Percentiles rank a stretch among this genome's conserved stretches.
phyloP scores from a whole-genome alignment of 1,284 basidiomycete species.

The Polyporus tsugae region DNA sequence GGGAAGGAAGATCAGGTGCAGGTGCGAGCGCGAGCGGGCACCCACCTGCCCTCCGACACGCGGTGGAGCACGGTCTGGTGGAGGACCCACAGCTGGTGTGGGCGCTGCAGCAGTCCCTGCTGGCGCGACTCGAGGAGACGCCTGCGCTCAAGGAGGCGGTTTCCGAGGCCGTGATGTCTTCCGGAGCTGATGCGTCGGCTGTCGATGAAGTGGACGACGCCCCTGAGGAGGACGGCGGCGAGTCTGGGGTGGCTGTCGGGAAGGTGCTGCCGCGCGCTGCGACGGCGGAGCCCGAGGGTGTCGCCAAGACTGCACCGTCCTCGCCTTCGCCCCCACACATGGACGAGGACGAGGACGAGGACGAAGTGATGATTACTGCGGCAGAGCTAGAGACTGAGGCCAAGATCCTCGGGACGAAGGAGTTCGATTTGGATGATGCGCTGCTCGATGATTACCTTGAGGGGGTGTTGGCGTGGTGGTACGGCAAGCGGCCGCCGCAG shows the following conservation, averaged over 20 bases:
- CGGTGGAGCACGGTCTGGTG: constrained; percentile 19
- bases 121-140: constrained; percentile 16
- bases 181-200: constrained; percentile 2
- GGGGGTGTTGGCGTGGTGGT: constrained; percentile 78
- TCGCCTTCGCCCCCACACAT: constrained; percentile 17
- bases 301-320: constrained; percentile 17
- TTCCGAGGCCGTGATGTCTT: neutral
- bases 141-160: constrained; percentile 16
- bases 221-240: neutral
- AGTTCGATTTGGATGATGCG: constrained; percentile 64
- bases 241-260: neutral
- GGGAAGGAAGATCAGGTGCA: neutral
- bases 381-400: constrained; percentile 33
- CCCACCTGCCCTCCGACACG: neutral
- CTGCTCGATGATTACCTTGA: constrained; percentile 66
- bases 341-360: constrained; percentile 24
- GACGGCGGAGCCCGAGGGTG: constrained; percentile 6
- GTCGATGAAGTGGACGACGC: neutral
- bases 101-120: constrained; percentile 48
- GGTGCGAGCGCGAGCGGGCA: neutral
- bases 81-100: constrained; percentile 48
- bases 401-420: constrained; percentile 71
- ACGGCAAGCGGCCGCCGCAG: constrained; percentile 66
- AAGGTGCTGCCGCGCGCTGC: neutral
- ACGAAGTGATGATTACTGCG: constrained; percentile 26